phyloP scores from a whole-genome alignment of 768 basidiomycete genomes.

The Suillus paluster region DNA sequence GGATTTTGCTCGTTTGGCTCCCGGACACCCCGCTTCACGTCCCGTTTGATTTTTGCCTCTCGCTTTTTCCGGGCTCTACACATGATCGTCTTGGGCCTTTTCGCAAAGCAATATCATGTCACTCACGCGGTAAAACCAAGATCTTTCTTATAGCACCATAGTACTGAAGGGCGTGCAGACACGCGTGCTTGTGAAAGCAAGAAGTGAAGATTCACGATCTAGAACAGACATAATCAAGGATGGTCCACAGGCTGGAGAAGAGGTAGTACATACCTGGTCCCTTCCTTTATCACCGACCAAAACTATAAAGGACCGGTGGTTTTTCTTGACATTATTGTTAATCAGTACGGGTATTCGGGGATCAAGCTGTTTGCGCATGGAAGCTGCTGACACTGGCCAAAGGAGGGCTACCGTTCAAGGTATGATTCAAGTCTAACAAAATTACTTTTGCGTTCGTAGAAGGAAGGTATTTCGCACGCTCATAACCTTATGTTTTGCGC shows the following conservation, averaged over 20 bases:
- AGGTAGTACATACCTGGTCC: constrained; percentile 68
- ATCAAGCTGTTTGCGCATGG: constrained; percentile 88
- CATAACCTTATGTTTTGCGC: no score
- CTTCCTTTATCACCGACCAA: constrained; percentile 93
- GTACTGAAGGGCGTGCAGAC: constrained; percentile 85
- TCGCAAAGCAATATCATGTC: background rate
- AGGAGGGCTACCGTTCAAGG: background rate
- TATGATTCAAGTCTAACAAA: background rate
- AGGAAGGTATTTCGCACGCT: background rate
- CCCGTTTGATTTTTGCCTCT: constrained; percentile 95
- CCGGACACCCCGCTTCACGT: constrained; percentile 91
- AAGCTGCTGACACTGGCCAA: constrained; percentile 1
- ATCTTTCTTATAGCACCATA: constrained; percentile 99
- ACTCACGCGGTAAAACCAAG: constrained; percentile 91
- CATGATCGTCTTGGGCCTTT: background rate
- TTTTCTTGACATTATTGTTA: constrained; percentile 90
- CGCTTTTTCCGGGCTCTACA: constrained; percentile 92
- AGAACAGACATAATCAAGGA: constrained; percentile 2
- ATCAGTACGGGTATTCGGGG: constrained; percentile 92
- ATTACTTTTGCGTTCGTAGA: background rate
- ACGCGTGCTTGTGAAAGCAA: constrained; percentile 90
- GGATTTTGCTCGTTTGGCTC: constrained; percentile 96
- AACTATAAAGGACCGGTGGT: constrained; percentile 94
- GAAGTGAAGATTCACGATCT: constrained; percentile 96
- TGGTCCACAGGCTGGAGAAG: background rate